Base-by-base conservation (phyloP, 2,329 filamentous ascomycete genomes). In the Cordyceps tenuipes region DNA sequence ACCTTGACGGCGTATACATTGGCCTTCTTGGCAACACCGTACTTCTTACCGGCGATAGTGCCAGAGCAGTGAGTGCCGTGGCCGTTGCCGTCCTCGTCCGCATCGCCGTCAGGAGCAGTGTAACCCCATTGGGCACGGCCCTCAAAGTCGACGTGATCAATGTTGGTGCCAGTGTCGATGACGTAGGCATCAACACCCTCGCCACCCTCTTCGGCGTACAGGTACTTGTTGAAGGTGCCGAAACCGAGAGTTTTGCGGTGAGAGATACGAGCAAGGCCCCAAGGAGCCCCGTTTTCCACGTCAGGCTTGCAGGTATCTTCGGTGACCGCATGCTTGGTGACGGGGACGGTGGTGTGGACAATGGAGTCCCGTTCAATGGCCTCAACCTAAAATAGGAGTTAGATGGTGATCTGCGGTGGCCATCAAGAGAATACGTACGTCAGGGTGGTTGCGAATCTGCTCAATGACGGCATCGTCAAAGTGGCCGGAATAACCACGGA, bases 11-110 rank as follows among this genome's bases (percentile, higher is more conserved):
- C 94, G 71, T 95, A 92, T 75, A 99, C 82, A 68, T 90, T 86
- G 72, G 95, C 94, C 85, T 97, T 97, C 88, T 99, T 99, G 74
- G 94, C 93, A 65, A 99, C 94, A 84, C 94, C 94, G 73, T 96
- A 99, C 82, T 96, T 97, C 86, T 94, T 95, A 73, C 95, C 94
- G 66, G 90, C 94, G 70, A 99, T 88, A 64, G 95, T 99, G 69
- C 94, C 94, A 65, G 94, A 97, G 86, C 94, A 99, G 83, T 99
- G 94, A 70, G 94, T 99, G 70, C 94, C 94, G 81, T 99, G 94
- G 64, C 94, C 94, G 70, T 99, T 99, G 75, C 94, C 94, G 78
- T 99, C 94, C 68, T 84, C 82, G 72, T 99, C 94, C 55, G 82
- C 87, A 72, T 99, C 92, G 63, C 86, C 87, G 52, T 75, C 67